phyloP scores from a whole-genome alignment of 2,329 filamentous ascomycete genomes.

The Ploettnerulaceae sp. region DNA sequence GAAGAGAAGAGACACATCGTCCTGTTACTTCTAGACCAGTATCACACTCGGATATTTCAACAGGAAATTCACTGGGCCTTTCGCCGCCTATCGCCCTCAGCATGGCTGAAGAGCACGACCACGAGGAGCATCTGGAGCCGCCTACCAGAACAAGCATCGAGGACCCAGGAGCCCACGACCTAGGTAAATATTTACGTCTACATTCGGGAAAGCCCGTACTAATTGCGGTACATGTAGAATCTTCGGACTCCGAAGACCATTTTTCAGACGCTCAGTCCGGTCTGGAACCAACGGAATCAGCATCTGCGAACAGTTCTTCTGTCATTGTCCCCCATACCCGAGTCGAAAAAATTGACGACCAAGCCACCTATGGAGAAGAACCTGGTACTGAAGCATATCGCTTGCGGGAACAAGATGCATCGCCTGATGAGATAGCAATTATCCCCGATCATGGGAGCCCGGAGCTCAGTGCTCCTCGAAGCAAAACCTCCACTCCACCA shows the following conservation, averaged over 20 bases:
- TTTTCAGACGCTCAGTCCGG: slow-evolving; percentile 62
- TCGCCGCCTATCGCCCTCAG: neutral
- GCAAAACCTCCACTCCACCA: slow-evolving; percentile 19
- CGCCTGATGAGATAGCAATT: slow-evolving; percentile 54
- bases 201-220: slow-evolving; percentile 7
- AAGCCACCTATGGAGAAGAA: slow-evolving; percentile 56
- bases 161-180: slow-evolving; percentile 56
- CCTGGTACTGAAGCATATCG: slow-evolving; percentile 55
- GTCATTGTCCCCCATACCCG: slow-evolving; percentile 48
- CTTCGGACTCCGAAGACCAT: slow-evolving; percentile 64
- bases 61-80: neutral
- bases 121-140: slow-evolving; percentile 38
- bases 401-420: slow-evolving; percentile 51
- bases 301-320: slow-evolving; percentile 41
- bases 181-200: slow-evolving; percentile 41
- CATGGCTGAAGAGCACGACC: slow-evolving; percentile 32
- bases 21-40: neutral
- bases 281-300: slow-evolving; percentile 39
- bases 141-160: slow-evolving; percentile 40
- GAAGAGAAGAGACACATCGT: neutral
- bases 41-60: neutral
- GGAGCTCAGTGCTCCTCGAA: slow-evolving; percentile 6
- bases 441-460: slow-evolving; percentile 16
- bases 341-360: slow-evolving; percentile 54
- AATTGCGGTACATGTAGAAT: slow-evolving; percentile 36